Percentiles rank a stretch among this genome's conserved stretches.
phyloP scores from a whole-genome alignment of 2,329 filamentous ascomycete species.

The Alternaria tenuissima region DNA sequence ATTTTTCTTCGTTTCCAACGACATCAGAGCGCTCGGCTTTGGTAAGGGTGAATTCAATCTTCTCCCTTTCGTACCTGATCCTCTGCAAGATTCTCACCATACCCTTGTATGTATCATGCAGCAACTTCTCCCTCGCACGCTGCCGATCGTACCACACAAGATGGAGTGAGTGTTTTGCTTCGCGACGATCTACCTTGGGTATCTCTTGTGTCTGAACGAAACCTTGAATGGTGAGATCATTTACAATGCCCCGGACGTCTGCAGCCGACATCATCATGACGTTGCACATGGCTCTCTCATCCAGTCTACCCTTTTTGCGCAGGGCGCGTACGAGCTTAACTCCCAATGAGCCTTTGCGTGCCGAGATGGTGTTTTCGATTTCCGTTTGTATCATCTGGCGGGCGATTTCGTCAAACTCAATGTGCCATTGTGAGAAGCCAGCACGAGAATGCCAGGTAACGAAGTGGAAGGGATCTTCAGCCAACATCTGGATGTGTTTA shows the following conservation, averaged over 20 bases:
- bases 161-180: conserved; percentile 84
- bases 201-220: conserved; percentile 94
- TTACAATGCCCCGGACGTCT: conserved; percentile 84
- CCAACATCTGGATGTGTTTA: conserved; percentile 75
- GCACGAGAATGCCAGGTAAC: conserved; percentile 70
- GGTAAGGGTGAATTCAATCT: conserved; percentile 75
- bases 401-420: conserved; percentile 80
- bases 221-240: conserved; percentile 84
- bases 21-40: conserved; percentile 89
- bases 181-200: conserved; percentile 82
- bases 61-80: conserved; percentile 76
- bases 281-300: conserved; percentile 86
- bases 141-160: conserved; percentile 90
- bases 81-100: conserved; percentile 88
- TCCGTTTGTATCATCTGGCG: conserved; percentile 76
- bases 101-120: conserved; percentile 86
- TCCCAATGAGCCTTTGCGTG: conserved; percentile 77
- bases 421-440: conserved; percentile 77
- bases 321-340: conserved; percentile 87
- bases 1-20: conserved; percentile 81
- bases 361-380: conserved; percentile 81
- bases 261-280: conserved; percentile 84
- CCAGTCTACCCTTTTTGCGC: conserved; percentile 86
- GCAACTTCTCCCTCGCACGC: conserved; percentile 71
- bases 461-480: conserved; percentile 72